These are phyloP conservation scores for Fusarium phyllophilum DNA, from an alignment of 2,329 filamentous ascomycete genomes.

Conservation along the genomic window DNA sequence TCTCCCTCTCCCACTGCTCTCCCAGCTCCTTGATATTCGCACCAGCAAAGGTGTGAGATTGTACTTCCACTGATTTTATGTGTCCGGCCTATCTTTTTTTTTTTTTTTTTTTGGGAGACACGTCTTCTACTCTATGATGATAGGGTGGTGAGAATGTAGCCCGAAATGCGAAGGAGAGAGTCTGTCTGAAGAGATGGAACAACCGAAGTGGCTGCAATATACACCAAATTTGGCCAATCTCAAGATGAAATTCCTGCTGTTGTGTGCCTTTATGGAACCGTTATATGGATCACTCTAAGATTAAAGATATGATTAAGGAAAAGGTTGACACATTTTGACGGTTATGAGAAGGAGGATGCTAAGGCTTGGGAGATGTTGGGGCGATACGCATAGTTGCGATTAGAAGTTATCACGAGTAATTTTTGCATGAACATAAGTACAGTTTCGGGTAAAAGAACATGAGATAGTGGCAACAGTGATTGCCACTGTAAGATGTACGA, in stretches of 20 bases:
- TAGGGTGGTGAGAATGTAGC: background rate
- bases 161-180: background rate
- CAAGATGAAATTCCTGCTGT: background rate
- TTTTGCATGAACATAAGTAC: background rate
- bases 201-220: background rate
- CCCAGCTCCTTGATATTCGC: constrained; percentile 16
- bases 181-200: background rate
- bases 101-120: background rate
- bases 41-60: background rate
- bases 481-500: background rate
- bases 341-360: background rate
- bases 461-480: background rate
- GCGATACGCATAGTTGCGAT: background rate
- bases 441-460: too few relatives aligned
- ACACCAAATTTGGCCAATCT: background rate
- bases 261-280: background rate
- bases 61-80: background rate
- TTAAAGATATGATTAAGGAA: background rate
- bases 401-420: background rate
- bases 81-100: background rate
- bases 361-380: background rate
- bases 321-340: background rate
- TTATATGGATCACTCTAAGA: background rate
- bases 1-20: constrained; percentile 37
- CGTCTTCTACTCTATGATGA: too few relatives aligned